phyloP scores from a whole-genome alignment of 768 basidiomycete species.

The Podaxis sp. region DNA sequence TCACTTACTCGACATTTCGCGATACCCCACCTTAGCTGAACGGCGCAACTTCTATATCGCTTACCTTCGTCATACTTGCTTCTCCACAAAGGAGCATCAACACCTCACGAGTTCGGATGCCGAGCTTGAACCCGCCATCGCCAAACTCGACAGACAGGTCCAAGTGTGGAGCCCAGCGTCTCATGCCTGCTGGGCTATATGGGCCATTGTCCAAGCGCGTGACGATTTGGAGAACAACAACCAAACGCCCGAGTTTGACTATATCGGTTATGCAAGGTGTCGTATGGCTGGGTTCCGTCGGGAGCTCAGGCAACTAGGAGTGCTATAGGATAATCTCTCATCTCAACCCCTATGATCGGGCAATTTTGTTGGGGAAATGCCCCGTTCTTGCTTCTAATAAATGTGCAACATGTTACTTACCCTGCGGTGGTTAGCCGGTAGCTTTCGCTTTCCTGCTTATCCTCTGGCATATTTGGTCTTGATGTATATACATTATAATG shows the following conservation, averaged over 20 bases:
- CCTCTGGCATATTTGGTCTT: neutral
- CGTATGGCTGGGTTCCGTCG: slow-evolving; percentile 65
- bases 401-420: neutral
- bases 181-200: slow-evolving; percentile 91
- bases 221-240: slow-evolving; percentile 65
- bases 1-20: slow-evolving; percentile 58
- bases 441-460: neutral
- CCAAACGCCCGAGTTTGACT: slow-evolving; percentile 82
- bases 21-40: slow-evolving; percentile 73
- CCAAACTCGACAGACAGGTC: slow-evolving; percentile 75
- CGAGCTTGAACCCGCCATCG: slow-evolving; percentile 47
- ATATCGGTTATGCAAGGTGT: slow-evolving; percentile 75
- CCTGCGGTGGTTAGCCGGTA: neutral
- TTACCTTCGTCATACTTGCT: slow-evolving; percentile 61
- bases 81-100: slow-evolving; percentile 10
- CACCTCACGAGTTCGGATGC: slow-evolving; percentile 26
- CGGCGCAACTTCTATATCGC: slow-evolving; percentile 83
- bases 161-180: slow-evolving; percentile 86
- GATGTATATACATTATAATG: slow-evolving; percentile 5
- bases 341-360: neutral
- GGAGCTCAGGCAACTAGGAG: slow-evolving; percentile 50
- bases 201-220: slow-evolving; percentile 90
- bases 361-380: neutral
- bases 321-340: slow-evolving; percentile 16
- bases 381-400: neutral